These are phyloP conservation scores for Populus alba DNA, from an alignment of 345 rosid genomes.

Conservation along the genomic window DNA sequence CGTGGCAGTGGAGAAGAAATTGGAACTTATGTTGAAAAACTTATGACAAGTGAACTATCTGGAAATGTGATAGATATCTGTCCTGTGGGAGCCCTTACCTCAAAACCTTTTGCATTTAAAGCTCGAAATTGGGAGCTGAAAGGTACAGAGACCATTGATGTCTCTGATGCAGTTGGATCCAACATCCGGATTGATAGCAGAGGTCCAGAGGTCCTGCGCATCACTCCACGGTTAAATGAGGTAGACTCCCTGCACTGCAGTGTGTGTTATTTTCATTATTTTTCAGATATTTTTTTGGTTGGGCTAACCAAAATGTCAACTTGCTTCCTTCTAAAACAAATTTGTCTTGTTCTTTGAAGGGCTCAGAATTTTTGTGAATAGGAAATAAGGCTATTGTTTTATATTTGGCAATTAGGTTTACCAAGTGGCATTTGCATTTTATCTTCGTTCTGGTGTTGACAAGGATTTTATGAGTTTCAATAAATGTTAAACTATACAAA, in stretches of 20 bases:
- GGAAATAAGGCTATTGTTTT: neutral
- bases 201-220: conserved; percentile 98
- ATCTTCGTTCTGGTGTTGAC: neutral
- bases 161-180: conserved; percentile 94
- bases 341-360: neutral
- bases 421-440: neutral
- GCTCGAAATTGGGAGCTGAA: conserved; percentile 99
- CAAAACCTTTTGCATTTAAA: conserved; percentile 97
- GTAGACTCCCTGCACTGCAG: conserved; percentile 30
- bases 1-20: conserved; percentile 99
- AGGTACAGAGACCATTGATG: conserved; percentile 94
- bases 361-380: neutral
- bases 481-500: neutral
- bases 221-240: conserved; percentile 90
- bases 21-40: conserved; percentile 97
- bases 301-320: neutral
- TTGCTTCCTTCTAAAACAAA: neutral
- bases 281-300: conserved; percentile 5
- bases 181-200: conserved; percentile 95
- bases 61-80: conserved; percentile 98
- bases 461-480: neutral
- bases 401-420: neutral
- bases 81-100: conserved; percentile 98
- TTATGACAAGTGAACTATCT: conserved; percentile 98
- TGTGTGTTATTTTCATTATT: neutral